Evolutionary conservation across 2,329 filamentous ascomycete genomes (phyloP).

Genomic region (Aureobasidium sp.): DNA sequence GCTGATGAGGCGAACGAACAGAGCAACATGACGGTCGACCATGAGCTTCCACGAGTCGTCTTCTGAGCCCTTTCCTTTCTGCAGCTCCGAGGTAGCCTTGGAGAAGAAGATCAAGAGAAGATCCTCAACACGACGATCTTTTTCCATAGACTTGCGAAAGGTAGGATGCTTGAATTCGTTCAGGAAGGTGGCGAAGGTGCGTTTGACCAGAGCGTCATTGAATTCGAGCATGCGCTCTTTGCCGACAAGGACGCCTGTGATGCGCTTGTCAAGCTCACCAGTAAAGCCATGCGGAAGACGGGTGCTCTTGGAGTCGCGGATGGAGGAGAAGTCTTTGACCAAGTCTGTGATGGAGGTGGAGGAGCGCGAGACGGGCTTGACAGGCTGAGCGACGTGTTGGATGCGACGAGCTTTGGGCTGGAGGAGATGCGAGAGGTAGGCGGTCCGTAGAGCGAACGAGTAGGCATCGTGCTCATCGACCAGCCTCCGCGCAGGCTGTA

Average conservation of each 20-base stretch:
- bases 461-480: conserved; percentile 68
- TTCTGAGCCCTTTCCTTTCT: conserved; percentile 63
- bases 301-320: conserved; percentile 60
- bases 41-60: conserved; percentile 88
- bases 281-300: conserved; percentile 65
- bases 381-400: conserved; percentile 63
- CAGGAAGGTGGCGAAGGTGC: conserved; percentile 89
- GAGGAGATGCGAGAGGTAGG: conserved; percentile 86
- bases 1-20: conserved; percentile 82
- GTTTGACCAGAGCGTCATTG: conserved; percentile 81
- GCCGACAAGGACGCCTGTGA: conserved; percentile 72
- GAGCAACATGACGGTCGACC: conserved; percentile 86
- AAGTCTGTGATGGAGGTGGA: conserved; percentile 70
- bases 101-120: conserved; percentile 95
- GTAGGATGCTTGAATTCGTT: conserved; percentile 83
- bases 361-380: conserved; percentile 53
- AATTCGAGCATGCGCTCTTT: conserved; percentile 80
- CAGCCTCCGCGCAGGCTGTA: conserved; percentile 32
- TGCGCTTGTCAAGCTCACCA: conserved; percentile 62
- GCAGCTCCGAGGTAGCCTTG: conserved; percentile 81
- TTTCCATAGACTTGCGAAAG: conserved; percentile 86
- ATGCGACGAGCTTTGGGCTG: conserved; percentile 84
- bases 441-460: conserved; percentile 79
- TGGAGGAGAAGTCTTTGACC: conserved; percentile 73
- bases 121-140: conserved; percentile 87